A percentile compares a stretch with the other conserved stretches of the same genome.
Conservation (phyloP, 805 yeast genomes). For the Zygosaccharomyces kombuchaensis region DNA sequence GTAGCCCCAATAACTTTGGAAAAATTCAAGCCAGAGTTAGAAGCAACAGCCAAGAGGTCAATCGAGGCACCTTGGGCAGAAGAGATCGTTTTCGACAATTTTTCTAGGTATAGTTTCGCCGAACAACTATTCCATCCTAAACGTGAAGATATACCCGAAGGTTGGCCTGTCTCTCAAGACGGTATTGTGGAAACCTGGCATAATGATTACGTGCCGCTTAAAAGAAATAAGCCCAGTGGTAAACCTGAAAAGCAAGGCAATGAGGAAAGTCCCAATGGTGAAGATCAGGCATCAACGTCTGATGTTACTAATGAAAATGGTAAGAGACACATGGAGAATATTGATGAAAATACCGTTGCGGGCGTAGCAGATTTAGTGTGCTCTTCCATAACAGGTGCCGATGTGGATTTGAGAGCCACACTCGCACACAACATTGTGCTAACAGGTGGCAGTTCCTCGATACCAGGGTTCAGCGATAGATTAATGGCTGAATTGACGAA, state of each 20-base stretch:
- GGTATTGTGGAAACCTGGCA: conserved; percentile 52
- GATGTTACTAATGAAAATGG: conserved; percentile 27
- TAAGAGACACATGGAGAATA: conserved; percentile 24
- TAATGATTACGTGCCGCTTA: conserved; percentile 71
- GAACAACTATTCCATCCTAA: conserved; percentile 71
- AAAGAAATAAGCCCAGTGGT: conserved; percentile 44
- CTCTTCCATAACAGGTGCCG: conserved; percentile 52
- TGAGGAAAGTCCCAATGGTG: conserved; percentile 26
- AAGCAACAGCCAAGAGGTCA: conserved; percentile 37
- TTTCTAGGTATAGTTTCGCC: conserved; percentile 54
- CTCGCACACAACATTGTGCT: conserved; percentile 84
- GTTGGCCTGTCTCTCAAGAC: conserved; percentile 38
- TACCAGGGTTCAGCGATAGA: conserved; percentile 79
- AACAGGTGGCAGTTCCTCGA: conserved; percentile 77
- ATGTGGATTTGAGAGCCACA: conserved; percentile 79
- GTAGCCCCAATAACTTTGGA: conserved; percentile 34
- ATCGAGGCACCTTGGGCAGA: conserved; percentile 80
- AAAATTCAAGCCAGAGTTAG: conserved; percentile 26
- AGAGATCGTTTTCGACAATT: conserved; percentile 52
- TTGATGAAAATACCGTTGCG: conserved; percentile 21
- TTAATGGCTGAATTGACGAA: conserved; percentile 64
- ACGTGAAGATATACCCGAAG: conserved; percentile 38
- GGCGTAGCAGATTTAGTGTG: conserved; percentile 62
- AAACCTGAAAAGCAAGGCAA: conserved; percentile 33
- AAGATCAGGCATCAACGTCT: conserved; percentile 18